Conservation (phyloP, 495 filamentous ascomycete genomes). For the Aspergillus diversus region DNA sequence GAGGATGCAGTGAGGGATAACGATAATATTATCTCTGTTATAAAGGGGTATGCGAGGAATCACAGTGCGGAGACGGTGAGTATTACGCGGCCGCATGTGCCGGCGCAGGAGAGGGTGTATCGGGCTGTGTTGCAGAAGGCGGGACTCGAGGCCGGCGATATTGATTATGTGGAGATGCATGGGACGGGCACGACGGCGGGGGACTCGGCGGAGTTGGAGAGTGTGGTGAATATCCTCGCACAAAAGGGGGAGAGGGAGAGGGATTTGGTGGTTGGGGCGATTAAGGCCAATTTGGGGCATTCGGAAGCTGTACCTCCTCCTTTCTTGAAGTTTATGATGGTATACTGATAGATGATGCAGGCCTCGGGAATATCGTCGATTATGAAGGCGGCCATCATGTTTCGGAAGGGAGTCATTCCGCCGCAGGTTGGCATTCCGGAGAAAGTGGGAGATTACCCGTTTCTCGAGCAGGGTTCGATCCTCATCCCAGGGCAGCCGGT, state of each 20-base stretch:
- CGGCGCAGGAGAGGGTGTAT: background rate
- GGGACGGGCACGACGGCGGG: background rate
- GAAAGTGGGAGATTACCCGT: background rate
- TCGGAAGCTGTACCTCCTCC: background rate
- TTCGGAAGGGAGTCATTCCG: background rate
- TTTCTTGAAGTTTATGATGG: background rate
- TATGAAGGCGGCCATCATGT: background rate
- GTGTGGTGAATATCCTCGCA: background rate
- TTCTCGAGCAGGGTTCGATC: background rate
- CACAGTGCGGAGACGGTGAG: background rate
- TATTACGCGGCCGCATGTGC: background rate
- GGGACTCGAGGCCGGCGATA: background rate
- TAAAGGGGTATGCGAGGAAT: background rate
- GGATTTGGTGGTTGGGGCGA: background rate
- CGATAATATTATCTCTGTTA: slow-evolving; percentile 12
- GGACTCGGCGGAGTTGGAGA: background rate
- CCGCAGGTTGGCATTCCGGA: background rate
- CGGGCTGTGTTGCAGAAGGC: background rate
- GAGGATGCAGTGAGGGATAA: slow-evolving; percentile 7
- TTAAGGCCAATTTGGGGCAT: background rate
- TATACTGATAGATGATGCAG: background rate
- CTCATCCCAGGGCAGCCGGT: background rate
- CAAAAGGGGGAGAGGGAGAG: background rate
- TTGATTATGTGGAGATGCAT: background rate
- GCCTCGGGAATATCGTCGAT: background rate